Evolutionary conservation across 1,284 basidiomycete genomes (phyloP), one percentile per base, ranked within the genome.

Genomic region (Melampsora abietis-canadensis): DNA sequence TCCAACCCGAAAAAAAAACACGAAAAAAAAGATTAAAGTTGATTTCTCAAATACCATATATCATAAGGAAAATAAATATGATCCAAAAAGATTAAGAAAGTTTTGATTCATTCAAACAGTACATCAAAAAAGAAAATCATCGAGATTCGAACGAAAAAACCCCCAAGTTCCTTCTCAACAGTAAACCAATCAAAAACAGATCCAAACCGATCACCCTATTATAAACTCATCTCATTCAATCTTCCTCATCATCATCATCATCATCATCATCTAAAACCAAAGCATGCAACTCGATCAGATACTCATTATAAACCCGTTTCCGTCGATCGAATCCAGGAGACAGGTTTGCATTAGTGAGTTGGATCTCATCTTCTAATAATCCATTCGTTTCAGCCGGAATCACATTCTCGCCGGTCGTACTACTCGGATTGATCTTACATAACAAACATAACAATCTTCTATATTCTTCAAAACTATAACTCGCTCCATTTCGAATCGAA

Each of bases 191-290:
- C 34, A 34, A 8, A 8, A 34, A 4, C 34, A 34, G 8, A 34
- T 34, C 34, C 34, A 34, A 34, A 34, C 3, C 34, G 8, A 34
- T 4, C 34, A 34, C 34, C n/a, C n/a, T n/a, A n/a, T n/a, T n/a
- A n/a, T 40, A 6, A 40, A 40, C 12, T 40, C 37, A 40, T 8
- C 12, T 40, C 37, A 40, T 8, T 40, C 12, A 4, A 40, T 40
- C 37, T 7, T 40, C 37, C 12, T 40, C 37, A 40, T 24, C 31
- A n/a, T 66, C 65, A 10, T 67, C 72, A 14, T 75, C 72, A 15
- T 68, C 73, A 47, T 75, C 73, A 12, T 75, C 66, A 37, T 75
- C 73, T 31, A 75, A n/a, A 14, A 68, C 66, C 24, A 64, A 34
- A 0, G 73, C 73, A 64, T 67, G 66, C 44, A 75, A 57, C 64